Evolutionary conservation across 371 early-diverging fungal species (phyloP).

Genomic region (Haplosporangium sp.): DNA sequence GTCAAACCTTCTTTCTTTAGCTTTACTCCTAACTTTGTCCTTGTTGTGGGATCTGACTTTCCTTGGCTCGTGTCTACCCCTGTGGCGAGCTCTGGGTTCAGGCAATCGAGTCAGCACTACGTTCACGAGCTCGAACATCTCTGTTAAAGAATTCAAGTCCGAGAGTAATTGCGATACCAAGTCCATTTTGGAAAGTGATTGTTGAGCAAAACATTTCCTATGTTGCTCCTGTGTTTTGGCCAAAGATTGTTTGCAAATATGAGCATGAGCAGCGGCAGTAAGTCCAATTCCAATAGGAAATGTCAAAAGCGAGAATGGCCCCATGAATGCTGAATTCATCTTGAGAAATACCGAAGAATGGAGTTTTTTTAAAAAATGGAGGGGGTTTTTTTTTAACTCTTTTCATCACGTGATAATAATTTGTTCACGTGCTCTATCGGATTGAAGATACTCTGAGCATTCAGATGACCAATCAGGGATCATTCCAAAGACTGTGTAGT

Average conservation of each 20-base stretch:
- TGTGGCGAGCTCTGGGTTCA: neutral
- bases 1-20: neutral
- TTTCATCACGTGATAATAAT: no score
- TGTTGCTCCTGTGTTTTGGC: constrained; percentile 5
- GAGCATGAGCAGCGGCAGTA: constrained; percentile 37
- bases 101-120: constrained; percentile 5
- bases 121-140: constrained; percentile 19
- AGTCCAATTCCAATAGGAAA: constrained; percentile 40
- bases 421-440: no score
- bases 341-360: no score
- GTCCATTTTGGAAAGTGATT: neutral
- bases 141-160: constrained; percentile 13
- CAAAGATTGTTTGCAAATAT: constrained; percentile 20
- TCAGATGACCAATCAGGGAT: no score
- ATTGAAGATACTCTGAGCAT: no score
- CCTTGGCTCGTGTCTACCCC: constrained; percentile 5
- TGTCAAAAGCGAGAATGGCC: neutral
- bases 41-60: neutral
- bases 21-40: constrained; percentile 1
- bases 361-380: no score
- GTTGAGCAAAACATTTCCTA: neutral
- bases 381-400: no score
- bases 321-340: neutral
- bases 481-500: constrained; percentile 32
- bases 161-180: neutral